These are phyloP conservation scores for Salix dunnii DNA, from an alignment of 345 rosid genomes.

Conservation along the genomic window DNA sequence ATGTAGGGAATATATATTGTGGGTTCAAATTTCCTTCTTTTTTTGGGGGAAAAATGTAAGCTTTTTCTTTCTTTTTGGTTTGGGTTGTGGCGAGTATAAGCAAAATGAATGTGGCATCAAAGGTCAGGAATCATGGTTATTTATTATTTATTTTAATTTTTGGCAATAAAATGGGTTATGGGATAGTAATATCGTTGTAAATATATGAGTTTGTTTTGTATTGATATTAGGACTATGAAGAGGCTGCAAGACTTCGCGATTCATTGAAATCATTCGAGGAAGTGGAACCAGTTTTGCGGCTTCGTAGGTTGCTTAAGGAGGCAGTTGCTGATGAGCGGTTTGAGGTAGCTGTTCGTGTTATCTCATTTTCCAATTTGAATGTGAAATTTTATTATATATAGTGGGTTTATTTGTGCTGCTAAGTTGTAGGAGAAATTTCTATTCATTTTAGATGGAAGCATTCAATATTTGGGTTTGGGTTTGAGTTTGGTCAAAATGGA, in stretches of 20 bases:
- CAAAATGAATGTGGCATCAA: not conserved
- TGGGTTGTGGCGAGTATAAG: not conserved
- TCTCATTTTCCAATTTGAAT: not conserved
- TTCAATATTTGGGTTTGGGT: not conserved
- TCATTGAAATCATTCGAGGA: slow-evolving; percentile 60
- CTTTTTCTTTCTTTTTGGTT: not conserved
- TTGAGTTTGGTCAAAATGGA: not conserved
- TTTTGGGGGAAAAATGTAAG: no score
- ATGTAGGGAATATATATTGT: not conserved
- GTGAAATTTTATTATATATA: not conserved
- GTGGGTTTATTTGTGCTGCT: not conserved
- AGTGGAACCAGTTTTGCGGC: slow-evolving; percentile 58
- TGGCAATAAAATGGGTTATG: not conserved
- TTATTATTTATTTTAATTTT: no score
- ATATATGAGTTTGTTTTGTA: not conserved
- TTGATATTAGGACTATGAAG: slow-evolving; percentile 53
- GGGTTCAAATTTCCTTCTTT: not conserved
- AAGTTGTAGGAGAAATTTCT: not conserved
- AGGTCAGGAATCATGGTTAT: not conserved
- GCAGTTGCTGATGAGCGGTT: slow-evolving; percentile 52
- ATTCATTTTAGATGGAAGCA: not conserved
- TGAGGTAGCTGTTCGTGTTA: slow-evolving; percentile 38
- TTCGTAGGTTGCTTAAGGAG: slow-evolving; percentile 51
- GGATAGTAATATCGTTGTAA: not conserved
- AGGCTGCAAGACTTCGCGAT: slow-evolving; percentile 66